Evolutionary conservation across 2,329 filamentous ascomycete genomes (phyloP), one percentile per base, ranked within the genome.

Genomic region (Trichoderma sp.): DNA sequence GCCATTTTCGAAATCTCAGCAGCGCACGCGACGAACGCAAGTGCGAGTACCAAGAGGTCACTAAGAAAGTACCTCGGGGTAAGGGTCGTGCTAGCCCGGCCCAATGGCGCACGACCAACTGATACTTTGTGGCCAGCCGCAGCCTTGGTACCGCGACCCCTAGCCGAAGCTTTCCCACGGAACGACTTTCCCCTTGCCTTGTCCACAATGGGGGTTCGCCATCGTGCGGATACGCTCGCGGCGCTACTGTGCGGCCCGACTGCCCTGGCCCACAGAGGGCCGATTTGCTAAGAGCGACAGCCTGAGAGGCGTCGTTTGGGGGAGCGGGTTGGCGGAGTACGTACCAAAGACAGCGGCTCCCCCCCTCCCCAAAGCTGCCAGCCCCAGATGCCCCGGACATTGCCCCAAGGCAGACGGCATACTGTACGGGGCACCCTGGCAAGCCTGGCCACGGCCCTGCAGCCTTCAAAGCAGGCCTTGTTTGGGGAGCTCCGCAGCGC

Each of bases 241-340:
- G 73, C 66, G 63, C 58, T 73, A 74, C 73, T 74, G 72, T 74
- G 70, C 73, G 73, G 73, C 72, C 73, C 72, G 73, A 72, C 62
- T 72, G 39, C 28, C 58, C 26, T 53, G 61, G 70, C 47, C 71
- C 63, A 68, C 63, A 43, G 58, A 60, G 51, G 53, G 63, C 61
- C 53, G 57, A 66, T 34, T 53, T 66, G 39, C 61, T 51, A n/a
- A 64, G 26, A 26, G 60, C 60, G 60, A 60, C 34, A 43, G 56
- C 64, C 51, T 57, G 24, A 43, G 66, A 39, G 39, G 66, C 56
- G 36, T 60, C 24, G 32, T 60, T 58, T 60, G 32, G 53, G 18
- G 36, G 32, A 47, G 53, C 65, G 32, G 32, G 32, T 11, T 34
- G 32, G 32, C 32, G 53, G 53, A 68, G 56, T n/a, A 12, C 15